Base-by-base conservation (phyloP, 495 filamentous ascomycete species). In the Neohortaea acidophila region DNA sequence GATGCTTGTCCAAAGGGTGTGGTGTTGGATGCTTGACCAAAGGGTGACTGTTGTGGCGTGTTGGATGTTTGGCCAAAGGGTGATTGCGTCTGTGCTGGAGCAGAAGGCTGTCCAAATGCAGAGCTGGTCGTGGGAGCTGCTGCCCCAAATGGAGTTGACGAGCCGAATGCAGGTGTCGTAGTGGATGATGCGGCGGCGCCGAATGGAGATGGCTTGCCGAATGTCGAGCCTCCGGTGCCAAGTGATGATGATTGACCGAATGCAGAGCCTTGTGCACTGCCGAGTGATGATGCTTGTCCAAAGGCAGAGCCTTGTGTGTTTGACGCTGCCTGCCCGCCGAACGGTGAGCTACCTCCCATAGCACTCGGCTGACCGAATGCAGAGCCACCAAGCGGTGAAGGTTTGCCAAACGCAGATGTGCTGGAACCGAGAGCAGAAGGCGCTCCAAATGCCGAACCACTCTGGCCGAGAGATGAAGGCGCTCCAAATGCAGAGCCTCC, bases 391-490 rank as follows among this genome's bases (percentile, higher is more conserved):
- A 58, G 38, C 18, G 46, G 38, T 32, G 60, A 45, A 3, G 58
- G 43, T 38, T 66, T 61, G 0, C 59, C 61, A 49, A 66, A 63
- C 28, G 52, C 53, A 11, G 59, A 43, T 17, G 48, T 24, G 36
- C 34, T 4, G 6, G 35, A 5, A 13, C 19, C 26, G 8, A n/a
- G 22, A 3, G 25, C 20, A 3, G 36, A 39, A 20, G 42, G 2
- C 14, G 31, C 25, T 14, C 34, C 39, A 27, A 41, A 41, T 3
- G 39, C 20, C 4, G 31, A n/a, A 20, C 32, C 32, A 34, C 7
- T 10, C n/a, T n/a, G n/a, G 14, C n/a, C 39, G 11, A 25, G 20
- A 21, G 25, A 13, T 36, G 39, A 43, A 9, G 51, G 33, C 24
- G 51, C 41, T 11, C 54, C 51, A 43, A 57, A 57, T 19, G 49